Evolutionary conservation across 2,329 filamentous ascomycete species (phyloP).

Genomic region (Lecanosticta acicola): DNA sequence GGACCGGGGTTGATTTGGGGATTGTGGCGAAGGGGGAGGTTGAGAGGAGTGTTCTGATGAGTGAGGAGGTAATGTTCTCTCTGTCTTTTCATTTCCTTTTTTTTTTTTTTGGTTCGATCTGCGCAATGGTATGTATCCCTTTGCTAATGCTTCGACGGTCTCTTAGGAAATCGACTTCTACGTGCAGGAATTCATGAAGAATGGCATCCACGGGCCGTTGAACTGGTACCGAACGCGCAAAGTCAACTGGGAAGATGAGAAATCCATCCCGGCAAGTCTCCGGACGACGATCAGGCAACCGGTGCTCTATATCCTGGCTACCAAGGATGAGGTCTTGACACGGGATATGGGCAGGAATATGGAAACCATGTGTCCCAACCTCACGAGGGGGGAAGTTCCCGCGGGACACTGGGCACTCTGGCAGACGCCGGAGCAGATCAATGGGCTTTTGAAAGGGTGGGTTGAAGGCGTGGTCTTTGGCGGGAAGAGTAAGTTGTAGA

Average conservation of each 20-base stretch:
- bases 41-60: slow-evolving; percentile 54
- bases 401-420: slow-evolving; percentile 78
- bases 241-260: slow-evolving; percentile 73
- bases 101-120: no score
- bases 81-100: no score
- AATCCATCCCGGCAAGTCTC: slow-evolving; percentile 23
- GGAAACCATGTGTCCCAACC: slow-evolving; percentile 58
- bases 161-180: slow-evolving; percentile 69
- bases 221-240: slow-evolving; percentile 64
- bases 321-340: slow-evolving; percentile 65
- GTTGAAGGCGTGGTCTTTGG: slow-evolving; percentile 52
- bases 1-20: slow-evolving; percentile 58
- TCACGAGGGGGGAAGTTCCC: slow-evolving; percentile 62
- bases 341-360: slow-evolving; percentile 66
- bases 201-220: slow-evolving; percentile 70
- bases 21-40: slow-evolving; percentile 47
- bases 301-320: slow-evolving; percentile 68
- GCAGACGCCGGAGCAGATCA: slow-evolving; percentile 66
- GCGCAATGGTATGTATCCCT: not conserved
- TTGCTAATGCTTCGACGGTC: not conserved
- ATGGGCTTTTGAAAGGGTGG: slow-evolving; percentile 63
- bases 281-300: slow-evolving; percentile 39
- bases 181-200: slow-evolving; percentile 61
- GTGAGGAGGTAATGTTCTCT: slow-evolving; percentile 50
- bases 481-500: slow-evolving; percentile 43